Conservation (phyloP, 2,329 filamentous ascomycete species). For the Phialemoniopsis sp. region DNA sequence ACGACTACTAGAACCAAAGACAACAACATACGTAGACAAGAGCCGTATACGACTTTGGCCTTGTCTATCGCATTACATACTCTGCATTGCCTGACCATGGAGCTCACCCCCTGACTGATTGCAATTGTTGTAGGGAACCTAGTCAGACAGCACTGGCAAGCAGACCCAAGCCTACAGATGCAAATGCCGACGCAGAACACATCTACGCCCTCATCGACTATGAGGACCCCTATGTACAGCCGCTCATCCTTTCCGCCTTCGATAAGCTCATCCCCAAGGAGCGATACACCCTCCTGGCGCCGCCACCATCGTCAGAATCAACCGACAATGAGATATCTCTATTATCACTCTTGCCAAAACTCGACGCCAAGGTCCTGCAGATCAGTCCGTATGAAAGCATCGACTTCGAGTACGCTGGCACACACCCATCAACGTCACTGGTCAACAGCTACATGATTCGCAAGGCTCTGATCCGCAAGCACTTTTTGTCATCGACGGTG, state of each 20-base stretch:
- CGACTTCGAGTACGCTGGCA: constrained; percentile 72
- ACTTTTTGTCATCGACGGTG: constrained; percentile 83
- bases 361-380: constrained; percentile 57
- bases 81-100: no score
- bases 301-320: constrained; percentile 14
- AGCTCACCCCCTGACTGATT: no score
- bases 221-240: constrained; percentile 85
- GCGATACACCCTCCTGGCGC: constrained; percentile 51
- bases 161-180: no score
- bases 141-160: no score
- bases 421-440: constrained; percentile 56
- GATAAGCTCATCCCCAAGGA: constrained; percentile 51
- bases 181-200: constrained; percentile 20
- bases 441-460: constrained; percentile 92
- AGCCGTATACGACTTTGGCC: no score
- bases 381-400: constrained; percentile 84
- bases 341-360: constrained; percentile 24
- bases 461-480: constrained; percentile 94
- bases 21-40: no score
- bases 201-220: constrained; percentile 77
- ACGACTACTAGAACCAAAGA: no score
- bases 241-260: constrained; percentile 74
- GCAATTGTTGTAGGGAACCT: no score
- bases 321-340: constrained; percentile 28
- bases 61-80: no score